A percentile compares a stretch with the other conserved stretches of the same genome.
These are phyloP conservation scores for Phytophthora pluvialis DNA, from an alignment of 352 stramenopile species.

Conservation along the genomic window DNA sequence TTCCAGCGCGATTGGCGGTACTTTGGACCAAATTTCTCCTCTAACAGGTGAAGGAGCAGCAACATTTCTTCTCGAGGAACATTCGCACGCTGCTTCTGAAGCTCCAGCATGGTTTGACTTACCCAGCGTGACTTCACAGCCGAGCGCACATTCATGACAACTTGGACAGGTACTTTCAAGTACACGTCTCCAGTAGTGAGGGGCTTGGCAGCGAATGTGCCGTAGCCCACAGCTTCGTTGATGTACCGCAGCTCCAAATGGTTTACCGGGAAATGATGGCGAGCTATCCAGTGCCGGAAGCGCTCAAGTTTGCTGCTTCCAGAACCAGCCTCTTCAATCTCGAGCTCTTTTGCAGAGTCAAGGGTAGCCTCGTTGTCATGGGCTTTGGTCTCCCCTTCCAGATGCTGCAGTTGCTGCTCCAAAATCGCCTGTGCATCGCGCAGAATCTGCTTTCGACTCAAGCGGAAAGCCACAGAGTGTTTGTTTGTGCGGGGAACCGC, in stretches of 20 bases:
- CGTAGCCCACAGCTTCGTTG: conserved; percentile 60
- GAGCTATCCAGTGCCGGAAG: conserved; percentile 60
- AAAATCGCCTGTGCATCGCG: conserved; percentile 28
- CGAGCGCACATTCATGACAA: conserved; percentile 76
- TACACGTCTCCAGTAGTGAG: conserved; percentile 75
- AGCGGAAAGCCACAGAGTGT: conserved; percentile 54
- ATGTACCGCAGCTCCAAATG: conserved; percentile 66
- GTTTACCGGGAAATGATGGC: conserved; percentile 49
- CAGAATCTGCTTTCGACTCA: conserved; percentile 64
- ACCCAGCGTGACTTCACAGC: conserved; percentile 60
- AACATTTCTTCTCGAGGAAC: conserved; percentile 42
- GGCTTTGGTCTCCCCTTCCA: not conserved
- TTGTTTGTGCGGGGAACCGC: not conserved
- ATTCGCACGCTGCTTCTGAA: conserved; percentile 34
- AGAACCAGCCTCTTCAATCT: not conserved
- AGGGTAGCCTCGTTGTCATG: not conserved
- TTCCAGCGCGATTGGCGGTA: conserved; percentile 60
- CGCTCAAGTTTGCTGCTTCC: conserved; percentile 22
- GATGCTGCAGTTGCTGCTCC: conserved; percentile 3
- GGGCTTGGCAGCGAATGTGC: conserved; percentile 62
- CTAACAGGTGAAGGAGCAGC: conserved; percentile 81
- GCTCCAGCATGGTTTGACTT: conserved; percentile 27
- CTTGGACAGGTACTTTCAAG: conserved; percentile 68
- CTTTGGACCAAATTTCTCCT: conserved; percentile 78
- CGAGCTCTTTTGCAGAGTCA: not conserved